Base-by-base conservation (phyloP, 2,329 filamentous ascomycete species). In the Microsporum ferrugineum region DNA sequence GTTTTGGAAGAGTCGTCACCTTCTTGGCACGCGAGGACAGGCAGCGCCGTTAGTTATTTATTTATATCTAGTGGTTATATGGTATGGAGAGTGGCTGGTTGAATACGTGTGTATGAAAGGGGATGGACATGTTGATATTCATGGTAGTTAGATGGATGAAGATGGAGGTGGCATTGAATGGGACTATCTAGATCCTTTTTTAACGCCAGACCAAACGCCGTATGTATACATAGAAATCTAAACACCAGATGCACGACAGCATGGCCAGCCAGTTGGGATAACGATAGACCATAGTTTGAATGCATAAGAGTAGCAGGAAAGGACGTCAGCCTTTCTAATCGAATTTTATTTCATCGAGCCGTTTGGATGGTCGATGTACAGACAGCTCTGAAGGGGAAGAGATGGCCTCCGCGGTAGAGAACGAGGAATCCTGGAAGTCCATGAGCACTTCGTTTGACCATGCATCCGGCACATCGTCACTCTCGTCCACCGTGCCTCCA, bases 391-490 rank as follows among this genome's bases (percentile, higher is more conserved):
- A 55, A n/a, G 51, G 51, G 1, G 51, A 55, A 3, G 51, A 55
- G 34, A 55, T 55, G 8, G 14, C 14, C 14, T 43, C 36, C 23
- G 34, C 23, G 2, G 17, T 2, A n/a, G 55, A 27, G 3, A 43
- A 41, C 3, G 39, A 31, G 31, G 34, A n/a, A 8, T 57, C 55
- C 17, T 57, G 55, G 36, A 57, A 33, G 38, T 57, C 55, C 55
- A 57, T 39, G 12, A 57, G 34, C 2, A 57, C 39, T 23, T 57
- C 36, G 7, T 57, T 57, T 57, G 55, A 57, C 55, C 55, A 57
- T 27, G 34, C 55, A 29, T 57, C 55, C 10, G 55, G 55, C n/a
- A 57, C 55, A 3, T 39, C 34, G 14, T 57, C 55, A 43, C 31
- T 43, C 31, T 43, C 55, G 10, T 43, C 55, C 8, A 17, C 14